These are phyloP conservation scores for Cyberlindnera euphorbiae DNA, from an alignment of 805 yeast species.

Conservation along the genomic window DNA sequence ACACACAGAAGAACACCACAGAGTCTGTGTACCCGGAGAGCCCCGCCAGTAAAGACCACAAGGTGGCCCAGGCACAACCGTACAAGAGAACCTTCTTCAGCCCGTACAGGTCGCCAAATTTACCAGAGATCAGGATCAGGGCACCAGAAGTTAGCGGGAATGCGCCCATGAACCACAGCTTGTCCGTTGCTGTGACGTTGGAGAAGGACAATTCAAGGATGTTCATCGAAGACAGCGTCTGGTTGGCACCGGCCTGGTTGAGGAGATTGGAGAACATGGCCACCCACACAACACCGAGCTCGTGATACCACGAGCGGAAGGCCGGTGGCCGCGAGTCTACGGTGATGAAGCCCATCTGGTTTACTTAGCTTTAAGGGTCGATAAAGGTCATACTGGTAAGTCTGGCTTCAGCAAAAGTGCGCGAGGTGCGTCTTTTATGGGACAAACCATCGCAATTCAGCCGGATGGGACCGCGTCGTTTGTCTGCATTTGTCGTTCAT, in stretches of 20 bases:
- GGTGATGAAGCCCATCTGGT: neutral
- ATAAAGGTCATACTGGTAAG: no score
- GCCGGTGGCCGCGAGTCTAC: slow-evolving; percentile 11
- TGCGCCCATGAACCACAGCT: slow-evolving; percentile 66
- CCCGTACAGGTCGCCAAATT: slow-evolving; percentile 70
- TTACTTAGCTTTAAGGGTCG: no score
- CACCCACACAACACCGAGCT: slow-evolving; percentile 24
- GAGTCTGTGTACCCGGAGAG: slow-evolving; percentile 46
- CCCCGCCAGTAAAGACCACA: slow-evolving; percentile 62
- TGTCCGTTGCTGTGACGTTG: slow-evolving; percentile 27
- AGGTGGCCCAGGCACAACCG: slow-evolving; percentile 50
- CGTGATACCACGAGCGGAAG: slow-evolving; percentile 14
- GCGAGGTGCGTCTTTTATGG: no score
- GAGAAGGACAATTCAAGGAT: slow-evolving; percentile 29
- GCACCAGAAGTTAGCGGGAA: slow-evolving; percentile 71
- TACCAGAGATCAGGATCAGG: slow-evolving; percentile 62
- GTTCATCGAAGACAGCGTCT: slow-evolving; percentile 33
- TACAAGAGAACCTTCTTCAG: slow-evolving; percentile 45
- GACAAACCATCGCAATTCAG: no score
- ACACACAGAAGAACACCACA: slow-evolving; percentile 44
- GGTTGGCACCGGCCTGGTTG: slow-evolving; percentile 38
- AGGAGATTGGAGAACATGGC: slow-evolving; percentile 40
- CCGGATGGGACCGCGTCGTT: no score
- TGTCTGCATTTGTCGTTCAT: no score
- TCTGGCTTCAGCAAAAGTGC: no score